These are phyloP conservation scores for Candida oleophila DNA, from an alignment of 805 yeast species.

Conservation along the genomic window DNA sequence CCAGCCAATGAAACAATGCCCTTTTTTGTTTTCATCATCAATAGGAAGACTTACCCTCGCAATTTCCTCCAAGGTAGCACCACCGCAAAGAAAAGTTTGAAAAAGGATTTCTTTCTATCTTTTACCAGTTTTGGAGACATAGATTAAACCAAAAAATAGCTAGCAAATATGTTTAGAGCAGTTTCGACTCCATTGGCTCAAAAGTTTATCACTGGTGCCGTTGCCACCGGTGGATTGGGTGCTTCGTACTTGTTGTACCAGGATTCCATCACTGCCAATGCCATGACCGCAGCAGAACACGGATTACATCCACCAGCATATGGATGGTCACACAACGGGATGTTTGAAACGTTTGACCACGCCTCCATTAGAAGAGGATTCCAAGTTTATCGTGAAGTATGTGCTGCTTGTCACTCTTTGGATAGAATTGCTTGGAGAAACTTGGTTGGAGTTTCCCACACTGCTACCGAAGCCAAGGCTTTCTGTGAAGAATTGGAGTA, in stretches of 20 bases:
- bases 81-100: background rate
- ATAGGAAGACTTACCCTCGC: background rate
- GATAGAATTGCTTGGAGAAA: constrained; percentile 99
- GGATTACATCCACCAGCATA: constrained; percentile 94
- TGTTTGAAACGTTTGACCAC: constrained; percentile 89
- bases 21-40: constrained; percentile 5
- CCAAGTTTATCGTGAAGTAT: constrained; percentile 98
- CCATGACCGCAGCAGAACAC: constrained; percentile 99
- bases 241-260: constrained; percentile 81
- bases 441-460: constrained; percentile 94
- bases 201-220: constrained; percentile 59
- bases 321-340: constrained; percentile 93
- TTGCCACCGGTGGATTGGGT: constrained; percentile 73
- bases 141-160: background rate
- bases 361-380: constrained; percentile 97
- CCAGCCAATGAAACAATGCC: constrained; percentile 6
- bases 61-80: background rate
- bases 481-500: constrained; percentile 97
- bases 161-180: constrained; percentile 16
- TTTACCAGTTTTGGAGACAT: background rate
- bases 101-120: background rate
- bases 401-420: constrained; percentile 98
- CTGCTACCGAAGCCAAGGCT: constrained; percentile 82
- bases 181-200: constrained; percentile 30
- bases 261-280: constrained; percentile 84